Evolutionary conservation across 768 basidiomycete species (phyloP), one percentile per base, ranked within the genome.

Genomic region (Mycena amicta): DNA sequence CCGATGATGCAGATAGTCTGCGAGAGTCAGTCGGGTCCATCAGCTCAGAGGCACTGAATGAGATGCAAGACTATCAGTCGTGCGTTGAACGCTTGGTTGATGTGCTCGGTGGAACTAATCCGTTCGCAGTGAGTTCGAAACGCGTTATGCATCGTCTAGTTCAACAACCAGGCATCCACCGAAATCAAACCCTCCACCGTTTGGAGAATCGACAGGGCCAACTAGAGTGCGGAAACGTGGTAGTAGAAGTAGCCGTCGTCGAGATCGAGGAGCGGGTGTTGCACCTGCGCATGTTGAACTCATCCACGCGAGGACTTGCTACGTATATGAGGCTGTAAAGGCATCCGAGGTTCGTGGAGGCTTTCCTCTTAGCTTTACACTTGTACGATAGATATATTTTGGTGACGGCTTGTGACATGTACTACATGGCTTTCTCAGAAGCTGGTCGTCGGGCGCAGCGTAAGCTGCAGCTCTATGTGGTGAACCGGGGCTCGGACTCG

Each of bases 281-380:
- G n/a, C n/a, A n/a, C n/a, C n/a, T n/a, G n/a, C n/a, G n/a, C n/a
- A n/a, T n/a, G n/a, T 62, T 31, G 70, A 69, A 50, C 55, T 66
- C 26, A 68, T 67, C 15, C 68, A 68, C 55, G 65, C 69, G n/a
- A 58, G 70, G 37, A 67, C 66, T 1, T 69, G 69, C 50, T 66
- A 63, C 23, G 68, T 71, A 12, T 69, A 62, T 41, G 68, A 71
- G 53, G 68, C 64, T 16, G 61, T 68, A 22, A 67, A 67, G 64
- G 22, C 11, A 28, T 5, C 22, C 27, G 47, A 22, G 12, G 23
- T 6, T 11, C 25, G 15, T 28, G 22, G 47, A 12, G 22, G 22
- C 6, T 49, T 49, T 49, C 47, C 47, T 5, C n/a, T n/a, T n/a
- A n/a, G n/a, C n/a, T n/a, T n/a, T n/a, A 49, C 11, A 6, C 27